Percentiles rank a stretch among this genome's conserved stretches.
Evolutionary conservation across 768 basidiomycete species (phyloP).

Genomic region (Pulveroboletus sp.): DNA sequence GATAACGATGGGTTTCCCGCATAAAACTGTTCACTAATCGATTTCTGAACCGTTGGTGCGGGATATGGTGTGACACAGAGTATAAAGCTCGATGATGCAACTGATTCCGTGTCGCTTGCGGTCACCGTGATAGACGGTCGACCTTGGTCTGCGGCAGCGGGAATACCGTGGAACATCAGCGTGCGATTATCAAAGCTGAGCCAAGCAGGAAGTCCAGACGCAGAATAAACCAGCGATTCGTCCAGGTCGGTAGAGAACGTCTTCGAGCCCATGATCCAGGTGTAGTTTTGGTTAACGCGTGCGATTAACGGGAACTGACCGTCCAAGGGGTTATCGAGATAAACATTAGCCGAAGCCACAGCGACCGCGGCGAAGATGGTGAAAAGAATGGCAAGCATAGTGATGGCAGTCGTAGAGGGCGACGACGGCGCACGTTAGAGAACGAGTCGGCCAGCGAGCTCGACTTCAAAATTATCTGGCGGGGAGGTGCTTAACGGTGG

Average conservation of each 20-base stretch:
- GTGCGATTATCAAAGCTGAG: conserved; percentile 61
- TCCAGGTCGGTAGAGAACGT: conserved; percentile 59
- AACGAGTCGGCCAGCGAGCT: conserved; percentile 61
- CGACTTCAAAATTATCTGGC: conserved; percentile 24
- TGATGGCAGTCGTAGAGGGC: conserved; percentile 46
- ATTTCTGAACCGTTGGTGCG: conserved; percentile 48
- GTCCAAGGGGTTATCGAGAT: conserved; percentile 56
- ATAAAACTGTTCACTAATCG: conserved; percentile 59
- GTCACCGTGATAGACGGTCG: conserved; percentile 55
- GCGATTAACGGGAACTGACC: conserved; percentile 78
- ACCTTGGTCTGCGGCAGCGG: conserved; percentile 58
- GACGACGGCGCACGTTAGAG: conserved; percentile 34
- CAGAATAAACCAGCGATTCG: conserved; percentile 45
- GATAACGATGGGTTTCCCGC: conserved; percentile 60
- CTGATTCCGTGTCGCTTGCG: conserved; percentile 51
- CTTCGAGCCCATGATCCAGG: conserved; percentile 60
- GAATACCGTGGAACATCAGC: conserved; percentile 65
- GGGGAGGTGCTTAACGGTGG: neutral
- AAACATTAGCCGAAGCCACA: conserved; percentile 41
- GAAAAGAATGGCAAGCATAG: conserved; percentile 66
- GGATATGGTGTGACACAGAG: conserved; percentile 54
- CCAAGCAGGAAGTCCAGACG: conserved; percentile 67
- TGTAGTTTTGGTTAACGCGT: conserved; percentile 55
- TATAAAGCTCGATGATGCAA: conserved; percentile 48
- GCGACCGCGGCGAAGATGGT: conserved; percentile 38